Evolutionary conservation across 2,329 filamentous ascomycete species (phyloP).

Genomic region (Boeremia exigua): DNA sequence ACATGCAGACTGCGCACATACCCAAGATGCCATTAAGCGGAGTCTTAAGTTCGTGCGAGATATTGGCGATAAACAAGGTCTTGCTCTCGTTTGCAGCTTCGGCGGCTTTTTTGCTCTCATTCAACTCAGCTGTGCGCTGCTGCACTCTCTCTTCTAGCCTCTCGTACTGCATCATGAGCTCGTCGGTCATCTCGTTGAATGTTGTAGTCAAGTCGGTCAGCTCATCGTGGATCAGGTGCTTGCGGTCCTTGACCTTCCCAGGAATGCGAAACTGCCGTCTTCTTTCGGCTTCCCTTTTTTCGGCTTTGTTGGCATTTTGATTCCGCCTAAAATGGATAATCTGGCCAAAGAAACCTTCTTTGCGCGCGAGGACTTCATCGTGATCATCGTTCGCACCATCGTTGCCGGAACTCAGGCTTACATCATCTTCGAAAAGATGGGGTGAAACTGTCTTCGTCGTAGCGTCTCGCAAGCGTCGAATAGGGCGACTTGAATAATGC

Average conservation of each 20-base stretch:
- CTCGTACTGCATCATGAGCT: constrained; percentile 84
- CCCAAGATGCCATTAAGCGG: constrained; percentile 95
- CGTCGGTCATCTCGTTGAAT: constrained; percentile 94
- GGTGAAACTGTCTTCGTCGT: constrained; percentile 76
- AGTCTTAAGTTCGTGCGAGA: constrained; percentile 86
- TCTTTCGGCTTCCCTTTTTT: constrained; percentile 47
- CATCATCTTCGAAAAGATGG: constrained; percentile 59
- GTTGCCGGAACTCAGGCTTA: constrained; percentile 47
- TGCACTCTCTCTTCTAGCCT: constrained; percentile 83
- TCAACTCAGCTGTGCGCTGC: constrained; percentile 81
- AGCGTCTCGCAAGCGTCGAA: constrained; percentile 74
- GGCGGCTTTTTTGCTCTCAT: constrained; percentile 88
- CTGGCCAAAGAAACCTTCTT: constrained; percentile 53
- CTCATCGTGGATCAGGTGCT: constrained; percentile 81
- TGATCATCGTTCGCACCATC: constrained; percentile 52
- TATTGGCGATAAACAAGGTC: constrained; percentile 96
- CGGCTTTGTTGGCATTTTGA: constrained; percentile 43
- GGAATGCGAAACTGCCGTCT: constrained; percentile 80
- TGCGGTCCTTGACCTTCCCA: constrained; percentile 76
- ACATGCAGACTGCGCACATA: constrained; percentile 92
- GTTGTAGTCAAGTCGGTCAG: constrained; percentile 80
- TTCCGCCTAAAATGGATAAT: constrained; percentile 46
- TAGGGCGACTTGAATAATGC: constrained; percentile 81
- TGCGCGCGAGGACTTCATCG: constrained; percentile 55
- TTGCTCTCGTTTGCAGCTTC: constrained; percentile 98